Conservation (phyloP, 345 rosid species). For the Eucalyptus regnans region DNA sequence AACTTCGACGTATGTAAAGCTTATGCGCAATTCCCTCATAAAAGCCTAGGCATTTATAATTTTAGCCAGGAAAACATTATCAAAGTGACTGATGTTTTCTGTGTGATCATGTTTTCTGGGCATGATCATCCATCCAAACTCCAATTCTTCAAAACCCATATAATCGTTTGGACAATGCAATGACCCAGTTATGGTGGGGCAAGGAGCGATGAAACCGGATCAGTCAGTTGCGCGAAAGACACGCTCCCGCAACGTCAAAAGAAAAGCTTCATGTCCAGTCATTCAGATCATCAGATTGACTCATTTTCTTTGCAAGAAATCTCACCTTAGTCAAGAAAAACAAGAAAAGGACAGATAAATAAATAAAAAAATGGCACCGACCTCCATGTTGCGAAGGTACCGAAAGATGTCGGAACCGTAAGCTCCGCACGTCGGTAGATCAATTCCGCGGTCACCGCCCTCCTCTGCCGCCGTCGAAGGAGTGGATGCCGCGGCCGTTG, state of each 20-base stretch:
- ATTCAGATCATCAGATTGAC: neutral
- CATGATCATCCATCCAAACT: neutral
- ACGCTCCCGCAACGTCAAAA: neutral
- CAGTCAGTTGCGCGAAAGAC: too few relatives aligned
- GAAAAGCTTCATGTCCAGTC: neutral
- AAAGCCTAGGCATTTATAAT: neutral
- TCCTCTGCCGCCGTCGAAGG: neutral
- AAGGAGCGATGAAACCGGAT: too few relatives aligned
- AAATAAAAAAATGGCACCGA: neutral
- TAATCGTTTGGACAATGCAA: neutral
- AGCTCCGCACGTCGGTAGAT: constrained; percentile 45
- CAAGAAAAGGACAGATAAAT: neutral
- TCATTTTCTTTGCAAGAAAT: neutral
- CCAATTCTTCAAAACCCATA: neutral
- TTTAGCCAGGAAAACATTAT: neutral
- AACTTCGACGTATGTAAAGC: neutral
- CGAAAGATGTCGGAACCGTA: constrained; percentile 31
- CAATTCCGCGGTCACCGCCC: neutral
- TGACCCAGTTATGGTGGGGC: too few relatives aligned
- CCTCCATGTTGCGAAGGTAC: constrained; percentile 51
- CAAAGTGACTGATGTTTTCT: neutral
- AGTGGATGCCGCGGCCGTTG: neutral
- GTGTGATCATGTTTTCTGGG: neutral
- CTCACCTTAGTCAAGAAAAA: neutral
- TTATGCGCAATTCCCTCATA: neutral